These are phyloP conservation scores for Phyllosticta citrichinensis DNA, from an alignment of 2,329 filamentous ascomycete genomes.

Conservation along the genomic window DNA sequence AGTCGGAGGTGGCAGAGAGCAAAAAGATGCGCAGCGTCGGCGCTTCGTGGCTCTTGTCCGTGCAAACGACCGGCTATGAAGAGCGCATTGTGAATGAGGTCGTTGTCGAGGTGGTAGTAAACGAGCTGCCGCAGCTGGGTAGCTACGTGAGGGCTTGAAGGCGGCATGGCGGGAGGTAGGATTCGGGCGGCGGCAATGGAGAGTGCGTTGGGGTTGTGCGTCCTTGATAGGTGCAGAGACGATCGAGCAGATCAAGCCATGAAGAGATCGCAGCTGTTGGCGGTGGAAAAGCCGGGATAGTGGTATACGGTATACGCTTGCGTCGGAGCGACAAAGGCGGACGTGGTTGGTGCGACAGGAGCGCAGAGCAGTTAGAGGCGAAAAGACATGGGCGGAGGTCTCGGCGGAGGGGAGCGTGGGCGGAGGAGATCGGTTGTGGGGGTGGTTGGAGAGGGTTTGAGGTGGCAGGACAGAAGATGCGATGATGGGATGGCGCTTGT, in stretches of 20 bases:
- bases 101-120: conserved; percentile 77
- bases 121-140: conserved; percentile 55
- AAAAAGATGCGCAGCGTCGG: conserved; percentile 73
- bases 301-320: background rate
- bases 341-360: background rate
- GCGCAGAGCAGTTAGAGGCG: background rate
- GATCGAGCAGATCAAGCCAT: background rate
- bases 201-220: background rate
- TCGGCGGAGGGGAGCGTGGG: background rate
- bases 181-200: background rate
- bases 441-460: background rate
- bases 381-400: background rate
- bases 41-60: conserved; percentile 71
- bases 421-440: background rate
- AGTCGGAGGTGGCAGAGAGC: conserved; percentile 76
- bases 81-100: conserved; percentile 77
- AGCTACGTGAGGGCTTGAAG: conserved; percentile 43
- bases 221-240: background rate
- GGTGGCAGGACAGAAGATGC: background rate
- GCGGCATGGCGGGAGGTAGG: conserved; percentile 38
- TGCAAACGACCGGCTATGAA: conserved; percentile 84
- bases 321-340: background rate
- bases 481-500: background rate
- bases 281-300: background rate
- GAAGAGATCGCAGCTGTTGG: background rate